phyloP scores from a whole-genome alignment of 768 basidiomycete genomes.

The Tricholomella constricta region DNA sequence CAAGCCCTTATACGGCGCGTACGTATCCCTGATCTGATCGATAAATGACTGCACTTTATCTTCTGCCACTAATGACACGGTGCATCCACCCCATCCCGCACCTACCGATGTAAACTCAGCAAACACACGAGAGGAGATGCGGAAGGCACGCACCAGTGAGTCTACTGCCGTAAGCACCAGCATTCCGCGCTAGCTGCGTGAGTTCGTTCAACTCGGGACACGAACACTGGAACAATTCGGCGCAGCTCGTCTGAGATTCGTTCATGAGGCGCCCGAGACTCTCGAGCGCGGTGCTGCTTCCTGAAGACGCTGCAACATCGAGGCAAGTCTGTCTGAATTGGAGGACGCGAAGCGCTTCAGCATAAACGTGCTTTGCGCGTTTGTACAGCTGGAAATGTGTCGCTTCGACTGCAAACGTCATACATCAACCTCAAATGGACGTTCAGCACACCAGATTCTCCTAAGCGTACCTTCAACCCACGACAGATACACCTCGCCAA shows the following conservation, averaged over 20 bases:
- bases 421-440: background rate
- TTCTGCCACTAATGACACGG: slow-evolving; percentile 78
- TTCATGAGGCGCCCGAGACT: slow-evolving; percentile 76
- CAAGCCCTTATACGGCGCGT: slow-evolving; percentile 64
- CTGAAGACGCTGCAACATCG: slow-evolving; percentile 31
- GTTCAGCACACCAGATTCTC: background rate
- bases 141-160: slow-evolving; percentile 66
- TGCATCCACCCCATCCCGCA: slow-evolving; percentile 92
- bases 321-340: slow-evolving; percentile 74
- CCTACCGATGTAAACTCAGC: slow-evolving; percentile 40
- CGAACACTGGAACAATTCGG: slow-evolving; percentile 73
- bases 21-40: slow-evolving; percentile 54
- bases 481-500: slow-evolving; percentile 70
- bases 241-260: slow-evolving; percentile 73
- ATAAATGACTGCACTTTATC: slow-evolving; percentile 65
- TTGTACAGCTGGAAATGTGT: slow-evolving; percentile 82
- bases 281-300: slow-evolving; percentile 33
- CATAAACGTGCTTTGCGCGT: slow-evolving; percentile 78
- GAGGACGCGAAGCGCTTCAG: slow-evolving; percentile 80
- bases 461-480: slow-evolving; percentile 72
- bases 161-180: slow-evolving; percentile 80
- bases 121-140: background rate
- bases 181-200: slow-evolving; percentile 58
- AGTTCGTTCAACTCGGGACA: slow-evolving; percentile 78
- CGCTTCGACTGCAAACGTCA: slow-evolving; percentile 62